Percentiles rank a stretch among this genome's conserved stretches.
Conservation (phyloP, 441 rosid species). For the Erodium chrysanthum region DNA sequence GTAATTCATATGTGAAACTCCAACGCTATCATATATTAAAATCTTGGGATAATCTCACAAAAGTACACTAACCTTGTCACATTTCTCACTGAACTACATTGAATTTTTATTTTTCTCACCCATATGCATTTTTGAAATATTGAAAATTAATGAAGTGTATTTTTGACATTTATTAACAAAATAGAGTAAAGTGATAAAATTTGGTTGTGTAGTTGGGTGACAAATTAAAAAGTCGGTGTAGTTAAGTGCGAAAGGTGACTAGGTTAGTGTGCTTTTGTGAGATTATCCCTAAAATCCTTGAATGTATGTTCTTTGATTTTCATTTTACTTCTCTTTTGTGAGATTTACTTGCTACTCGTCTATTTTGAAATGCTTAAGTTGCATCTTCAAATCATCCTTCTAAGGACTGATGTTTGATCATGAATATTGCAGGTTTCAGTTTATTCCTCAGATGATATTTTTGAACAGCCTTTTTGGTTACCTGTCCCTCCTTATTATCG, state of each 20-base stretch:
- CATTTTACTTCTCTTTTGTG: neutral
- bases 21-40: neutral
- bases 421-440: conserved; percentile 52
- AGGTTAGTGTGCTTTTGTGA: no score
- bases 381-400: neutral
- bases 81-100: no score
- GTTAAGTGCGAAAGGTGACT: no score
- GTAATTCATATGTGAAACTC: neutral
- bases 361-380: conserved; percentile 3
- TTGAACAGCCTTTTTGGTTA: conserved; percentile 85
- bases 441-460: conserved; percentile 84
- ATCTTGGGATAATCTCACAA: neutral
- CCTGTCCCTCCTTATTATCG: conserved; percentile 64
- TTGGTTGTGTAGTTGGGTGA: no score
- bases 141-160: neutral
- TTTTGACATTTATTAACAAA: neutral
- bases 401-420: neutral
- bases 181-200: no score
- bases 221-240: no score
- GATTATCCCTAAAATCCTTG: no score
- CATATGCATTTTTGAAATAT: no score
- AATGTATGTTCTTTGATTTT: neutral
- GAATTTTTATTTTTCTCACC: no score
- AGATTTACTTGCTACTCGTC: neutral
- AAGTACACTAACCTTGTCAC: no score